These are phyloP conservation scores for Panus rudis DNA, from an alignment of 768 basidiomycete species.

Conservation along the genomic window DNA sequence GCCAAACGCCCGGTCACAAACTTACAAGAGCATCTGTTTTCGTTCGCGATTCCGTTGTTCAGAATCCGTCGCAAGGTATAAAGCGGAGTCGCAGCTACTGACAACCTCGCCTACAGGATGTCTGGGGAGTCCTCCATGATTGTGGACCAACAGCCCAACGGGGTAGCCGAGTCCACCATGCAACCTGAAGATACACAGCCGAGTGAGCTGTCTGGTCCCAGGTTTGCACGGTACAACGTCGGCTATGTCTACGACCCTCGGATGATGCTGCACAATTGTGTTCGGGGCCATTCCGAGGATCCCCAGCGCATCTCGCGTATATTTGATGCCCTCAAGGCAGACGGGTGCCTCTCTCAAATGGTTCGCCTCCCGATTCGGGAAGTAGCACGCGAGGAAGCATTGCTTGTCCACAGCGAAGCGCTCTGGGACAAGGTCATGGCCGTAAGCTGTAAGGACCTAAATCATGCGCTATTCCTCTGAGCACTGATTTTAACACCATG, in stretches of 20 bases:
- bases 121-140: too few relatives aligned
- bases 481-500: conserved; percentile 12
- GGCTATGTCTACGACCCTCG: conserved; percentile 83
- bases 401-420: conserved; percentile 85
- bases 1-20: too few relatives aligned
- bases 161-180: too few relatives aligned
- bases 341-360: conserved; percentile 64
- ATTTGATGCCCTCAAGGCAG: conserved; percentile 53
- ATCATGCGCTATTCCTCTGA: background rate
- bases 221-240: too few relatives aligned
- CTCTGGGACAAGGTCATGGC: conserved; percentile 87
- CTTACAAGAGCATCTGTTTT: too few relatives aligned
- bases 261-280: conserved; percentile 81
- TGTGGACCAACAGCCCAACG: too few relatives aligned
- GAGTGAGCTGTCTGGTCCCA: too few relatives aligned
- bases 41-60: too few relatives aligned
- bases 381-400: conserved; percentile 69
- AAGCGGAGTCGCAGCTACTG: too few relatives aligned
- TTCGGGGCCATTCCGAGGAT: conserved; percentile 69
- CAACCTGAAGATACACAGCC: too few relatives aligned
- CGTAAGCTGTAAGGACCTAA: conserved; percentile 60
- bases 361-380: conserved; percentile 68
- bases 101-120: too few relatives aligned
- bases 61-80: too few relatives aligned
- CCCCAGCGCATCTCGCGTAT: conserved; percentile 76